These are phyloP conservation scores for Metschnikowia kofuensis DNA, from an alignment of 805 yeast species.

Conservation along the genomic window DNA sequence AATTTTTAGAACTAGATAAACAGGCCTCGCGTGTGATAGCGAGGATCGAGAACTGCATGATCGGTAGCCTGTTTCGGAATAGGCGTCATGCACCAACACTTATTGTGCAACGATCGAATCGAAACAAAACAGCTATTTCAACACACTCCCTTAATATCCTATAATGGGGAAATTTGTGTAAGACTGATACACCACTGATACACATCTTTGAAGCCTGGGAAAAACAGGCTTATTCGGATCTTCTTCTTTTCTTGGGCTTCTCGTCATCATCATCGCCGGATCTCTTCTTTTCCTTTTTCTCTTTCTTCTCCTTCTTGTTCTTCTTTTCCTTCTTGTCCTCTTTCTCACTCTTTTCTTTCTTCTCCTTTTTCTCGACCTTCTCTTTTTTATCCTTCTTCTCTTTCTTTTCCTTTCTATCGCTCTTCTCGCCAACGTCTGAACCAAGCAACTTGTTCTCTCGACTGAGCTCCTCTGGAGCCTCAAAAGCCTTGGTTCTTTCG, in stretches of 20 bases:
- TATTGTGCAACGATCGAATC: no score
- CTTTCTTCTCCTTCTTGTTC: constrained; percentile 20
- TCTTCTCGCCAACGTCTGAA: constrained; percentile 16
- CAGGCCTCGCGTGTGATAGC: neutral
- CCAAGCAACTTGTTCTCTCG: constrained; percentile 42
- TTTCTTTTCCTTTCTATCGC: constrained; percentile 24
- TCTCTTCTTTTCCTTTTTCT: constrained; percentile 18
- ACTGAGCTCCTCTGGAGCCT: constrained; percentile 78
- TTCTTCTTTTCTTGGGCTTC: constrained; percentile 24
- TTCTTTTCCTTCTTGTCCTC: constrained; percentile 26
- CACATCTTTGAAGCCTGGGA: no score
- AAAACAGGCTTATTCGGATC: constrained; percentile 5
- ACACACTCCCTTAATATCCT: no score
- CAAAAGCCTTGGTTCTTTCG: constrained; percentile 74
- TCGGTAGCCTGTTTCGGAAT: no score
- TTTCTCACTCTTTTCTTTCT: constrained; percentile 22
- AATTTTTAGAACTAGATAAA: no score
- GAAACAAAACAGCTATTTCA: no score
- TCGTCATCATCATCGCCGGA: constrained; percentile 21
- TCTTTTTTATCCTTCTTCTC: constrained; percentile 22
- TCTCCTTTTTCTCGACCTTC: constrained; percentile 22
- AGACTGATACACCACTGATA: no score
- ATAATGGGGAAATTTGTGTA: no score
- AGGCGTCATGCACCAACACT: no score
- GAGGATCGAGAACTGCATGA: neutral